Evolutionary conservation across 2,329 filamentous ascomycete species (phyloP).

Genomic region (Westerdykella ornata): DNA sequence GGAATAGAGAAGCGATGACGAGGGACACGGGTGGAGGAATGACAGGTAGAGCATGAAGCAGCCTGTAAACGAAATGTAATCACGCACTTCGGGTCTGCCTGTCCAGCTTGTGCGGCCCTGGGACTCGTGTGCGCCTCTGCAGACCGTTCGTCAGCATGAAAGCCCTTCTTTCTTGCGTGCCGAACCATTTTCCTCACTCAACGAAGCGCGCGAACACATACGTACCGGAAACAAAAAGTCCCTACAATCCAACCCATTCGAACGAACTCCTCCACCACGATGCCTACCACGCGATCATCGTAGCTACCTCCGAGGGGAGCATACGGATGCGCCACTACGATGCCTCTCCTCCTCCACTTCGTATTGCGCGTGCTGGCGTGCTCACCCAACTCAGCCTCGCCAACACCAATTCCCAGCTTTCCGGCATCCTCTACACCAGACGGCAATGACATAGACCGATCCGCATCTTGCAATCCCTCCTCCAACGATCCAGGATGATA

Average conservation of each 20-base stretch:
- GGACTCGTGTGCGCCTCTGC: slow-evolving; percentile 68
- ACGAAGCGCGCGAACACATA: not conserved
- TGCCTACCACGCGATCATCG: slow-evolving; percentile 73
- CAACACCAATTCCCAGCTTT: not conserved
- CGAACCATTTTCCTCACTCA: no score
- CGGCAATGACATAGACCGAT: not conserved
- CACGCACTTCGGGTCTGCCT: slow-evolving; percentile 67
- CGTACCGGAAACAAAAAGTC: slow-evolving; percentile 87
- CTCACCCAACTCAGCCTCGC: not conserved
- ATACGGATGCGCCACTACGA: slow-evolving; percentile 83
- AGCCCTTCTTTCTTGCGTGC: not conserved
- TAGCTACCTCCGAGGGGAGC: slow-evolving; percentile 78
- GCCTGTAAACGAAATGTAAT: slow-evolving; percentile 77
- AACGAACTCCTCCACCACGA: slow-evolving; percentile 58
- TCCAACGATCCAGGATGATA: slow-evolving; percentile 51
- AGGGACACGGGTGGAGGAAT: slow-evolving; percentile 39
- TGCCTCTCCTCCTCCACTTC: slow-evolving; percentile 43
- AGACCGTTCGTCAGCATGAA: not conserved
- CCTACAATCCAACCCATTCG: slow-evolving; percentile 65
- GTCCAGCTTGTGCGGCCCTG: slow-evolving; percentile 82
- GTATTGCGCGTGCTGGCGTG: not conserved
- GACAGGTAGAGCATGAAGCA: slow-evolving; percentile 71
- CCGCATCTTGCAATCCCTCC: not conserved
- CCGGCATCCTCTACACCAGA: no score
- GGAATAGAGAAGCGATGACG: slow-evolving; percentile 10